A percentile compares a stretch with the other conserved stretches of the same genome.
Conservation (phyloP, 805 yeast genomes). For the Myxozyma lipomycoides region DNA sequence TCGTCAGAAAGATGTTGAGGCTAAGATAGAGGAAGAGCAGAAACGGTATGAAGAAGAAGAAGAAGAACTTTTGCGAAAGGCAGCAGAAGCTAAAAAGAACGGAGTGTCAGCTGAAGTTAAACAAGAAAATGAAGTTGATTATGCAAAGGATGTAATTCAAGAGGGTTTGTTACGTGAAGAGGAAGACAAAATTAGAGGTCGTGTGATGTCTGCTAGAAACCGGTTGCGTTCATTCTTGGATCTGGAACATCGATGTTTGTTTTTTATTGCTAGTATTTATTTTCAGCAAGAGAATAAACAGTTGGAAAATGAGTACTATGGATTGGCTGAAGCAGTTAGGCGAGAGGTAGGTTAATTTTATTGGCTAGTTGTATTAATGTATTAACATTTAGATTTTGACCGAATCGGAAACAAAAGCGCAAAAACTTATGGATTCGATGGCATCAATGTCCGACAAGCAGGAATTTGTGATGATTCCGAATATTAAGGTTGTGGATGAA, state of each 20-base stretch:
- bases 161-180: constrained; percentile 11
- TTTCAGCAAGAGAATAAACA: constrained; percentile 51
- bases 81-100: constrained; percentile 2
- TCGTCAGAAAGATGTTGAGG: constrained; percentile 22
- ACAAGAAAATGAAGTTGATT: constrained; percentile 3
- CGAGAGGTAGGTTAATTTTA: constrained; percentile 40
- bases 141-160: neutral
- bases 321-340: constrained; percentile 59
- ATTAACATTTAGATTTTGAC: constrained; percentile 30
- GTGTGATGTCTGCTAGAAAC: constrained; percentile 9
- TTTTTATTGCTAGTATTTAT: constrained; percentile 70
- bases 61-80: neutral
- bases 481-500: constrained; percentile 26
- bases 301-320: constrained; percentile 53
- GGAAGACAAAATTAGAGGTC: constrained; percentile 16
- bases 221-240: constrained; percentile 53
- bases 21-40: constrained; percentile 11
- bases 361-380: constrained; percentile 37
- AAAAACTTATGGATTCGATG: constrained; percentile 17
- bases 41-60: neutral
- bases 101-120: constrained; percentile 17
- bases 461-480: constrained; percentile 29
- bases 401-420: constrained; percentile 24
- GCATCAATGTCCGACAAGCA: constrained; percentile 13
- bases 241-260: constrained; percentile 68